Evolutionary conservation across 192 early-diverging fungal species (phyloP).

Genomic region (Cladochytrium replicatum): DNA sequence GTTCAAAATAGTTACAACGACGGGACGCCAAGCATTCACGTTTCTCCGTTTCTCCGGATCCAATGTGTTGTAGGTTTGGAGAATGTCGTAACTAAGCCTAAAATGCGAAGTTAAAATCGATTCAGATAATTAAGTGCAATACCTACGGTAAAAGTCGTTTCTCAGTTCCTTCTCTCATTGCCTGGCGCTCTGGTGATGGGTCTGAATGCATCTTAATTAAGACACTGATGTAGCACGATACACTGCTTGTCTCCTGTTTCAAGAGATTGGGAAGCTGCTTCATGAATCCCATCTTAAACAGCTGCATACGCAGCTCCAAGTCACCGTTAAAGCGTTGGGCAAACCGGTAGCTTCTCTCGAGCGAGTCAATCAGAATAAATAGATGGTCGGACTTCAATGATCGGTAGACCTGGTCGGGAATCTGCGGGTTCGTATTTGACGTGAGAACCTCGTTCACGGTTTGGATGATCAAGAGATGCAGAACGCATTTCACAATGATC

Average conservation of each 20-base stretch:
- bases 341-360: slow-evolving; percentile 56
- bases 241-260: slow-evolving; percentile 65
- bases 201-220: slow-evolving; percentile 56
- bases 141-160: slow-evolving; percentile 35
- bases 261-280: slow-evolving; percentile 73
- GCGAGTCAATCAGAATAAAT: slow-evolving; percentile 52
- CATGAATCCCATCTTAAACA: slow-evolving; percentile 71
- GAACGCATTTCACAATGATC: slow-evolving; percentile 81
- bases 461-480: slow-evolving; percentile 82
- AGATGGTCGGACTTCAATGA: slow-evolving; percentile 41
- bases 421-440: slow-evolving; percentile 24
- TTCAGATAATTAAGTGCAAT: not conserved
- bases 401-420: slow-evolving; percentile 50
- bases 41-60: slow-evolving; percentile 43
- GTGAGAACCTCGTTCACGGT: slow-evolving; percentile 69
- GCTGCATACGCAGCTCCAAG: slow-evolving; percentile 54
- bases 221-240: slow-evolving; percentile 39
- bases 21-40: slow-evolving; percentile 52
- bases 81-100: slow-evolving; percentile 35
- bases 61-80: slow-evolving; percentile 37
- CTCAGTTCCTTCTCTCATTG: slow-evolving; percentile 39
- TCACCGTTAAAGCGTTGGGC: slow-evolving; percentile 62
- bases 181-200: slow-evolving; percentile 19
- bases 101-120: not conserved
- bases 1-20: slow-evolving; percentile 40